Conservation (phyloP, 768 basidiomycete genomes). For the Agrocybe chaxingu region DNA sequence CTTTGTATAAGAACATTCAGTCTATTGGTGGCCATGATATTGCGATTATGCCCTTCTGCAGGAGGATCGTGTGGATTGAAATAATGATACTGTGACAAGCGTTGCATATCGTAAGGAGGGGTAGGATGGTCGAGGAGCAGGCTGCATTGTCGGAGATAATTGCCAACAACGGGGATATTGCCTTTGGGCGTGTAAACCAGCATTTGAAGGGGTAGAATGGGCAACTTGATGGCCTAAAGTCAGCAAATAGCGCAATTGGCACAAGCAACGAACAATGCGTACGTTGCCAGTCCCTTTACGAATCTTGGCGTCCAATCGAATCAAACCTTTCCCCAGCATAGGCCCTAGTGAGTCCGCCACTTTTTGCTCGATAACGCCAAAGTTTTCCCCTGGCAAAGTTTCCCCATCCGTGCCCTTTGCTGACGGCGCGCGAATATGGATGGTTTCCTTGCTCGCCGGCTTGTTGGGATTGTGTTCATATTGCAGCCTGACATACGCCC, state of each 20-base stretch:
- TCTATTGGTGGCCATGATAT: slow-evolving; percentile 36
- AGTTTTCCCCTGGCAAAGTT: slow-evolving; percentile 55
- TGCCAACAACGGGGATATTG: slow-evolving; percentile 81
- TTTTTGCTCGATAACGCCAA: slow-evolving; percentile 85
- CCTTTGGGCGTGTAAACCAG: slow-evolving; percentile 94
- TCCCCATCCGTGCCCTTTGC: slow-evolving; percentile 52
- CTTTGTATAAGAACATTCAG: slow-evolving; percentile 32
- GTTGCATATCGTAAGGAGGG: slow-evolving; percentile 59
- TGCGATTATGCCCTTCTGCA: slow-evolving; percentile 56
- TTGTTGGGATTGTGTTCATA: slow-evolving; percentile 66
- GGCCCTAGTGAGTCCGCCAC: slow-evolving; percentile 76
- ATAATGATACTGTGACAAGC: slow-evolving; percentile 65
- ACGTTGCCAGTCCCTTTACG: slow-evolving; percentile 63
- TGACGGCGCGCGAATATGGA: slow-evolving; percentile 72
- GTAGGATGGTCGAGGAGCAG: slow-evolving; percentile 81
- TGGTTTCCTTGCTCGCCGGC: slow-evolving; percentile 60
- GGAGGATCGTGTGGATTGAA: slow-evolving; percentile 88
- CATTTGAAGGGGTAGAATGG: slow-evolving; percentile 80
- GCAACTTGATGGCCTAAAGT: slow-evolving; percentile 46
- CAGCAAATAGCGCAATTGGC: not conserved
- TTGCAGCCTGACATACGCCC: slow-evolving; percentile 66
- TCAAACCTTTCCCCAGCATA: slow-evolving; percentile 81
- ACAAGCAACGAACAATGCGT: slow-evolving; percentile 24
- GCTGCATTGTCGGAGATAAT: slow-evolving; percentile 63
- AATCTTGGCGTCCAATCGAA: slow-evolving; percentile 76